Evolutionary conservation across 2,329 filamentous ascomycete genomes (phyloP).

Genomic region (Coniella vitis): DNA sequence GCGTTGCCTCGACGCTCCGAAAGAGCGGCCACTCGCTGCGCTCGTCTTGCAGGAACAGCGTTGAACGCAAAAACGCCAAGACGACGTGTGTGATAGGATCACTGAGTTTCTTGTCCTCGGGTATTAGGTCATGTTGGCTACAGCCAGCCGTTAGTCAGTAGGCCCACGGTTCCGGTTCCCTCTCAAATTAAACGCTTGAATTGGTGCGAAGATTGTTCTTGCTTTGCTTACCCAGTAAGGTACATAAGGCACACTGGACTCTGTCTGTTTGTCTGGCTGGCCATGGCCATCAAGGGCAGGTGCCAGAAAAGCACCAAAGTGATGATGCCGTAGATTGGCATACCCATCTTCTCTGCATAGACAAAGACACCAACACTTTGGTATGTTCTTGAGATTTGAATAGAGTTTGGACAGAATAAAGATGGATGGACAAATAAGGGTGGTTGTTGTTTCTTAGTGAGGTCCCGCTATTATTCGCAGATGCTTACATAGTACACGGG

Average conservation of each 20-base stretch:
- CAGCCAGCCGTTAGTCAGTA: too few relatives aligned
- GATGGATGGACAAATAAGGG: neutral
- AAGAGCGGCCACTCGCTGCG: conserved; percentile 44
- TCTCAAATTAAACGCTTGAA: too few relatives aligned
- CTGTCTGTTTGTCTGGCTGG: neutral
- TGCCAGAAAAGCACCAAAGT: neutral
- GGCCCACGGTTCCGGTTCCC: too few relatives aligned
- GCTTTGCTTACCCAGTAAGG: too few relatives aligned
- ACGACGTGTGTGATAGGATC: conserved; percentile 48
- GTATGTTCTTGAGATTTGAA: neutral
- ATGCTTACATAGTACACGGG: too few relatives aligned
- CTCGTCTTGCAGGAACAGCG: conserved; percentile 40
- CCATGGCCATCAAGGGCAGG: neutral
- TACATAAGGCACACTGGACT: too few relatives aligned
- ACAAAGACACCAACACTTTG: too few relatives aligned
- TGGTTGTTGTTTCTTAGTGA: too few relatives aligned
- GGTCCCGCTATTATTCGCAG: too few relatives aligned
- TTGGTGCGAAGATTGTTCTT: neutral
- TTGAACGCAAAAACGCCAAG: conserved; percentile 51
- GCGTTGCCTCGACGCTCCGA: conserved; percentile 40
- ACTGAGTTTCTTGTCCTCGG: conserved; percentile 28
- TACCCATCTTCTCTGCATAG: too few relatives aligned
- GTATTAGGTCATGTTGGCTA: conserved; percentile 42
- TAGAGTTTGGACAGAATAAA: neutral
- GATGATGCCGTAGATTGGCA: too few relatives aligned